Evolutionary conservation across 176 grass and related monocot genomes (phyloP), one percentile per base, ranked within the genome.

Genomic region (Triticum urartu): DNA sequence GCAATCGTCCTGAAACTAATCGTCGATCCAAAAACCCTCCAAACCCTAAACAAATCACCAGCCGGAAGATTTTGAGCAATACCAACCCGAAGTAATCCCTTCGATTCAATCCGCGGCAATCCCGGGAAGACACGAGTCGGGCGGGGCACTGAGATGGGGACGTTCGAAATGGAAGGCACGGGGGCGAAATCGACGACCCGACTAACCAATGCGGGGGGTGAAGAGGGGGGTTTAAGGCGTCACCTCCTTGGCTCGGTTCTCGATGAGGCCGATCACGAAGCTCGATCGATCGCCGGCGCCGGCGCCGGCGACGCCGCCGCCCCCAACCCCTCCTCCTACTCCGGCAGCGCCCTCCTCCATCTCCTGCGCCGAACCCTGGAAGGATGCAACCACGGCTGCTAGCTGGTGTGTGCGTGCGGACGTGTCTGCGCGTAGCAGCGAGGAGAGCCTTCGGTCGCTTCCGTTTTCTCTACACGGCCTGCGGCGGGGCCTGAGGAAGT

Each of bases 211-310:
- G 84, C 32, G 28, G 66, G 66, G 35, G 35, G 5, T 18, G 8
- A 38, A 35, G 3, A 4, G 21, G 60, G 8, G 63, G 67, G 68
- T 63, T 87, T 59, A 66, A 72, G 73, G 28, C 17, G 26, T 82
- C 24, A 93, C 95, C 88, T 98, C 93, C 85, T 95, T 98, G 28
- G 95, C 93, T 87, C 93, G 84, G 79, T 95, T 98, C 89, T 95
- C 95, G 61, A 98, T 98, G 88, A 98, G 81, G 75, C 91, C 91
- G 67, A 92, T 89, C 6, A 92, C 89, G 76, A 93, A 91, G 81
- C 91, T 89, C 24, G 95, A 98, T 26, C 95, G 70, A 70, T 95
- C 89, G 42, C 89, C 93, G 13, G 81, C 91, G 1, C 30, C 87
- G 25, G 26, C 28, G 28, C 28, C 28, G 28, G 59, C 81, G 15